A percentile compares a stretch with the other conserved stretches of the same genome.
These are phyloP conservation scores for Pleurozium schreberi DNA, from an alignment of 225 moss, liverwort and hornwort genomes.

Conservation along the genomic window DNA sequence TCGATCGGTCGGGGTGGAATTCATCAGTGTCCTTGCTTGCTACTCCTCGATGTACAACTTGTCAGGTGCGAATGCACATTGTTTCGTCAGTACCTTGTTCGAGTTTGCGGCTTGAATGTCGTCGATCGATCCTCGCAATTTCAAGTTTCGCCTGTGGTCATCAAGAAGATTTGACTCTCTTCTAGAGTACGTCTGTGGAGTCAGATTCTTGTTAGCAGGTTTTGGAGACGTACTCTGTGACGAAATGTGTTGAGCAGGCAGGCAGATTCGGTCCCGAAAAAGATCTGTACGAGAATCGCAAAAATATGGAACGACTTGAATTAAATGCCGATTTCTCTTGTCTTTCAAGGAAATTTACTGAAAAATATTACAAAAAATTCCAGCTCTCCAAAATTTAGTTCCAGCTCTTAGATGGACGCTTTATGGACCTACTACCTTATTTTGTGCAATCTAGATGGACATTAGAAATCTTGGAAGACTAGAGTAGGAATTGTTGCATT, in stretches of 20 bases:
- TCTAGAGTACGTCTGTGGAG: background rate
- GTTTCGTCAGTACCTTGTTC: background rate
- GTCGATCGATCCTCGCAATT: background rate
- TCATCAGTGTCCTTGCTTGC: background rate
- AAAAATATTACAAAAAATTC: no score
- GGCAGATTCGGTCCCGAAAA: no score
- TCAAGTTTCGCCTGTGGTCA: background rate
- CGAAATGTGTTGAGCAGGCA: no score
- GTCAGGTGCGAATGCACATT: background rate
- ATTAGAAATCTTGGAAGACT: no score
- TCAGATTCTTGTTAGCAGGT: background rate
- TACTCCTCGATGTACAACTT: background rate
- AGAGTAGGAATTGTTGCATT: background rate
- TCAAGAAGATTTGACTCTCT: no score
- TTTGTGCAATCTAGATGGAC: accelerated
- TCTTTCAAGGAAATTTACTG: no score
- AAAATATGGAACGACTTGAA: no score
- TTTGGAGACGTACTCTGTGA: background rate
- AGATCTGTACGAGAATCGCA: no score
- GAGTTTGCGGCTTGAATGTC: background rate
- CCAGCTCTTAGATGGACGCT: no score
- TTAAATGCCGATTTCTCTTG: no score
- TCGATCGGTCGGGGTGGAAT: background rate
- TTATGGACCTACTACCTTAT: no score
- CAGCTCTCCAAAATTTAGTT: no score